Percentiles rank a stretch among this genome's conserved stretches.
phyloP scores from a whole-genome alignment of 2,329 filamentous ascomycete genomes.

The Ophiocordyceps robertsii region DNA sequence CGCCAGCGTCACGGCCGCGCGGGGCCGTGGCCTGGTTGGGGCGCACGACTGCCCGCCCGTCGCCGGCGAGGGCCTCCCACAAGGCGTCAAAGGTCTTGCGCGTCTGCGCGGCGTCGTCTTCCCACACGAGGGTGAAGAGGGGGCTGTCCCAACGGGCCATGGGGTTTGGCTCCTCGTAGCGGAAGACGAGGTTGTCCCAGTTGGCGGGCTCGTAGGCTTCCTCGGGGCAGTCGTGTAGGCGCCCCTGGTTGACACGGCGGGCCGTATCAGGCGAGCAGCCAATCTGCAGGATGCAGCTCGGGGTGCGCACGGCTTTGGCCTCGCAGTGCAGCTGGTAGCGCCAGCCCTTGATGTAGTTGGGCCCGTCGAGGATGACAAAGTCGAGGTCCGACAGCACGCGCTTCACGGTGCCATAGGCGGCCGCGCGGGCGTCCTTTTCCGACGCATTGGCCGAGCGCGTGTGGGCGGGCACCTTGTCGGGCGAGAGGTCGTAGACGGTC shows the following conservation, averaged over 20 bases:
- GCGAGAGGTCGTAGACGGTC: conserved; percentile 54
- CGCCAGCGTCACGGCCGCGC: conserved; percentile 44
- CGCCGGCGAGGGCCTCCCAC: conserved; percentile 62
- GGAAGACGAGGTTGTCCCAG: conserved; percentile 68
- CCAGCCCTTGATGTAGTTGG: conserved; percentile 87
- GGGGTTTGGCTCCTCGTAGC: conserved; percentile 76
- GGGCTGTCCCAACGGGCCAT: conserved; percentile 80
- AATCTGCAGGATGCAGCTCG: conserved; percentile 60
- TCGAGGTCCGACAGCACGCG: conserved; percentile 57
- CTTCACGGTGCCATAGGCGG: conserved; percentile 67
- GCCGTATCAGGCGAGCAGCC: conserved; percentile 42
- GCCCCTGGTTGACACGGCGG: conserved; percentile 43
- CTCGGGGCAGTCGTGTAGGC: conserved; percentile 26
- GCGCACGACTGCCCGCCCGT: conserved; percentile 47
- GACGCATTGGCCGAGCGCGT: conserved; percentile 57
- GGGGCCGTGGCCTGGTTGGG: conserved; percentile 66
- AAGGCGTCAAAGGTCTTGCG: conserved; percentile 46
- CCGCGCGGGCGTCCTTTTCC: conserved; percentile 71
- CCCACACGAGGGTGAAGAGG: conserved; percentile 65
- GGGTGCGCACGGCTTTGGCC: conserved; percentile 64
- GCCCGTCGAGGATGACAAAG: conserved; percentile 65
- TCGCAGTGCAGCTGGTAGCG: conserved; percentile 79
- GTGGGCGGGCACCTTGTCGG: conserved; percentile 36
- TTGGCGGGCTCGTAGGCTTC: conserved; percentile 41
- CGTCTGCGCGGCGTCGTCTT: conserved; percentile 52